Base-by-base conservation (phyloP, 169 alveolate genomes). In the Plasmodium sp. region DNA sequence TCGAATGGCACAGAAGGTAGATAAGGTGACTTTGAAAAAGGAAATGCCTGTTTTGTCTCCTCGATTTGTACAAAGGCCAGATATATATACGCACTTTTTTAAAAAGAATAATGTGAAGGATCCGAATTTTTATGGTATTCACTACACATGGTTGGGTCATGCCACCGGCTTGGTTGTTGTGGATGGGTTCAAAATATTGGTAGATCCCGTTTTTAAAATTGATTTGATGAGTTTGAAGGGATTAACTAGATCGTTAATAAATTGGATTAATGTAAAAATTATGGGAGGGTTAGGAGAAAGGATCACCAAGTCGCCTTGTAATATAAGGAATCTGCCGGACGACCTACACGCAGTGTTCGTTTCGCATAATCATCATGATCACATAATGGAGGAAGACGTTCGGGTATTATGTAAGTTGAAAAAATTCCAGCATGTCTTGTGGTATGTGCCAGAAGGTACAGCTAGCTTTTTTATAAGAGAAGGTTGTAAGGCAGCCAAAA, bases 111-210 rank as follows among this genome's bases (percentile, higher is more conserved):
- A 86, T 14, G 41, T 51, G 9, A 51, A 41, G 6, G 81, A 75
- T 39, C 93, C 93, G 2, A 86, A 86, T 86, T 86, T 86, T 86
- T 86, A 86, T 71, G 93, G 93, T 7, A 51, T 86, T 34, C 84
- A 86, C 67, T 86, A 86, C 67, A 86, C 93, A 5, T 86, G 93
- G 93, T 43, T 86, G n/a, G 93, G 93, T 2, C 93, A 86, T 86
- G 93, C 93, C 0, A 86, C 93, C 16, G 93, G 93, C 9, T 86
- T 86, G 72, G 93, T 75, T 39, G 73, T 77, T 10, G 81, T 86
- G 0, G 93, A 86, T 77, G 93, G 93, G 43, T 77, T 86, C 31
- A 86, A 86, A 56, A 77, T 86, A 77, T 86, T 86, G 77, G 83
- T 86, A 16, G 93, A 86, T 51, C 93, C 93, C 5, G 93, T 86